Evolutionary conservation across 139 green algal genomes (phyloP).

Genomic region (Microglena sp.): DNA sequence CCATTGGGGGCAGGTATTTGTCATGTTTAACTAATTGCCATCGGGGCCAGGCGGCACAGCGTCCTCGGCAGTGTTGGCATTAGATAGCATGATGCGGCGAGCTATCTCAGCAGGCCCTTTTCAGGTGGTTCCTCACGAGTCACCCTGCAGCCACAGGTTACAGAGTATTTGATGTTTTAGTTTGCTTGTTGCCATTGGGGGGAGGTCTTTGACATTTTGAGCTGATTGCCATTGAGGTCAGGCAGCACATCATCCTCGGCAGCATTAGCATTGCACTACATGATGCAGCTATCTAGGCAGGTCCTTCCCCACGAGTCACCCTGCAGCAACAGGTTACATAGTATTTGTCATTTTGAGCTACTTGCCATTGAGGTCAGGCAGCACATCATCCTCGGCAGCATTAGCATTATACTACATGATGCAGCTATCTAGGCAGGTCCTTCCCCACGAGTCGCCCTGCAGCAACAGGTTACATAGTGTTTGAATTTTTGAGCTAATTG

Average conservation of each 20-base stretch:
- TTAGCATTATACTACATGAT: not conserved
- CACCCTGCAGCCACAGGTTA: not conserved
- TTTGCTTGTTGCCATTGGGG: no score
- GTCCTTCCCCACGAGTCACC: not conserved
- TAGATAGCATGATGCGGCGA: slow-evolving; percentile 9
- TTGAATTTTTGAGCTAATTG: not conserved
- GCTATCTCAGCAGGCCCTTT: slow-evolving; percentile 25
- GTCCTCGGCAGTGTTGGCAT: slow-evolving; percentile 18
- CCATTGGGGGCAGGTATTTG: no score
- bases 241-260: not conserved
- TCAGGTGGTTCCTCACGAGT: slow-evolving; percentile 22
- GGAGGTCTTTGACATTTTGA: not conserved
- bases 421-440: not conserved
- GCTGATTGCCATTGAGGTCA: not conserved
- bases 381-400: not conserved
- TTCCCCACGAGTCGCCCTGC: not conserved
- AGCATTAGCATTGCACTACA: not conserved
- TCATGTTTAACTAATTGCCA: no score
- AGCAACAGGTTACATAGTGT: not conserved
- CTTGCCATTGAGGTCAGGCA: not conserved
- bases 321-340: not conserved
- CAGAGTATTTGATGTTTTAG: not conserved
- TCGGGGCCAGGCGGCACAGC: no score
- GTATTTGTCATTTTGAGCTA: not conserved
- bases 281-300: not conserved